Conservation (phyloP, 345 rosid genomes). For the Arabidopsis suecica region DNA sequence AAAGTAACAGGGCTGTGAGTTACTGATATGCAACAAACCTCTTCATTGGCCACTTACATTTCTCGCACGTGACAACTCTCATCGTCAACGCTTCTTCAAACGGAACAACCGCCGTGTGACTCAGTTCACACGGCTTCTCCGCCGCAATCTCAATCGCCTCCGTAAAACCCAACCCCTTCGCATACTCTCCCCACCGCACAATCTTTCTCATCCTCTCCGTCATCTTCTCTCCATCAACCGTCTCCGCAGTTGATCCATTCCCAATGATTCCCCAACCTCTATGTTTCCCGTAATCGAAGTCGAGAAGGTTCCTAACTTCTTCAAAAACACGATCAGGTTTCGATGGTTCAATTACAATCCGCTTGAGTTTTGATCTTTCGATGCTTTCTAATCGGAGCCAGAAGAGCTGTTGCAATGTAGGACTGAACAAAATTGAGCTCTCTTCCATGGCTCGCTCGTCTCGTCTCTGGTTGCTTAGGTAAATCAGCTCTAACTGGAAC, state of each 20-base stretch:
- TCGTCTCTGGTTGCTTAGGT: conserved; percentile 46
- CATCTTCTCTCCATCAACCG: conserved; percentile 43
- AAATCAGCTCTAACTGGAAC: conserved; percentile 58
- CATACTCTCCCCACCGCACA: conserved; percentile 58
- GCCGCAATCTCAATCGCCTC: conserved; percentile 54
- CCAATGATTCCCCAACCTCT: conserved; percentile 78
- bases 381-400: conserved; percentile 77
- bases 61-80: conserved; percentile 53
- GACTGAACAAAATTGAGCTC: conserved; percentile 50
- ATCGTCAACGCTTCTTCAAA: conserved; percentile 47
- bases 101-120: conserved; percentile 48
- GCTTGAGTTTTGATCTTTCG: conserved; percentile 55
- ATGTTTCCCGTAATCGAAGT: conserved; percentile 41
- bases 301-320: conserved; percentile 56
- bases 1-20: conserved; percentile 19
- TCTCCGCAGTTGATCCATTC: conserved; percentile 48
- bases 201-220: conserved; percentile 51
- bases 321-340: conserved; percentile 51
- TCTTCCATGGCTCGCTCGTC: conserved; percentile 40
- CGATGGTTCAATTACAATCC: conserved; percentile 29
- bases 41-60: conserved; percentile 73
- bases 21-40: conserved; percentile 58
- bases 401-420: conserved; percentile 55
- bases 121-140: conserved; percentile 52
- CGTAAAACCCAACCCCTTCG: conserved; percentile 51